These are phyloP conservation scores for Cupressus sempervirens DNA, from an alignment of 75 land plant genomes.

Conservation along the genomic window DNA sequence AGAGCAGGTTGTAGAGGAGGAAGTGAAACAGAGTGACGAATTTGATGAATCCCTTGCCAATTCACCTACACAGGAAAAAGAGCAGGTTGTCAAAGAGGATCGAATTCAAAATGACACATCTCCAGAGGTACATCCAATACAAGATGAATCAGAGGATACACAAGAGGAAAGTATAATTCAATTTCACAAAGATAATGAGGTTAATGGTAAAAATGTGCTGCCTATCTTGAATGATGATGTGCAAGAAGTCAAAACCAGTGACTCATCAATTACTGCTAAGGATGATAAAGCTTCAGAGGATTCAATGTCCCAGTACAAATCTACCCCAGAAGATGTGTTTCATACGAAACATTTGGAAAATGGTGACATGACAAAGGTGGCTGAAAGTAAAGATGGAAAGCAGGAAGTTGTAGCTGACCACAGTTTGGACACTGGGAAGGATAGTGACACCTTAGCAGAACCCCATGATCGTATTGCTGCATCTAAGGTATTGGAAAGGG, in stretches of 20 bases:
- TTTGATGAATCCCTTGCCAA: not conserved
- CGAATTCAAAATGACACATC: not conserved
- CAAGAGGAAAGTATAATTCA: not conserved
- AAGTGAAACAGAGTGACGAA: not conserved
- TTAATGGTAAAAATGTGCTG: not conserved
- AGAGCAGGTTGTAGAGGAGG: not conserved
- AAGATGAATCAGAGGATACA: not conserved
- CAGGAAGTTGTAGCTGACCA: not conserved
- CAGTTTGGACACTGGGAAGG: not conserved
- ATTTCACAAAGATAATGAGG: conserved; percentile 3
- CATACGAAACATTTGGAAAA: not conserved
- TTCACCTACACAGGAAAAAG: not conserved
- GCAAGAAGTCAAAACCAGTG: not conserved
- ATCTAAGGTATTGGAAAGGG: not conserved
- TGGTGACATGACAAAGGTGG: not conserved
- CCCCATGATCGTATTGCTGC: not conserved
- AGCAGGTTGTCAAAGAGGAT: conserved; percentile 3
- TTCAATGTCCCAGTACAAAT: not conserved
- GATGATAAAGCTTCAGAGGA: not conserved
- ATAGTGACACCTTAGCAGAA: not conserved
- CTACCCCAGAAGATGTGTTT: not conserved
- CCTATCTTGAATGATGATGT: not conserved
- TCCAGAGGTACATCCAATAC: not conserved
- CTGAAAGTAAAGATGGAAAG: not conserved
- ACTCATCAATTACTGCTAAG: not conserved